phyloP scores from a whole-genome alignment of 129 eudicot genomes.

The Flaveria bidentis region DNA sequence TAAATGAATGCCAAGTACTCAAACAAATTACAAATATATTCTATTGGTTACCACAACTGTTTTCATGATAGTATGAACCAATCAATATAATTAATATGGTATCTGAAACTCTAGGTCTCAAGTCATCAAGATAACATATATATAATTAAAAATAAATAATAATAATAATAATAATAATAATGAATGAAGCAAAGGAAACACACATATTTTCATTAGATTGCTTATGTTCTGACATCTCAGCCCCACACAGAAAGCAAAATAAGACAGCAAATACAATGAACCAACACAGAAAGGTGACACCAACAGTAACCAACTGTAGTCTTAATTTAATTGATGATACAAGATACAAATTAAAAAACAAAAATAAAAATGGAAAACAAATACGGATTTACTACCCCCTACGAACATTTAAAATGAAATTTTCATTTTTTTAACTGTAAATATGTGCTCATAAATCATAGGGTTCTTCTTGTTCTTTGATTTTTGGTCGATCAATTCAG shows the following conservation, averaged over 20 bases:
- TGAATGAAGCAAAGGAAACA: slow-evolving; percentile 2
- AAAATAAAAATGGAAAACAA: slow-evolving; percentile 3
- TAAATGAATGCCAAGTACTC: background rate
- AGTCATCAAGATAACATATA: background rate
- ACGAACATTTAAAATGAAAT: slow-evolving; percentile 26
- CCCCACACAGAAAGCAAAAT: slow-evolving; percentile 36
- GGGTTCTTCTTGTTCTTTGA: slow-evolving; percentile 18
- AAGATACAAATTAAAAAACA: slow-evolving; percentile 5
- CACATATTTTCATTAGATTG: slow-evolving; percentile 13
- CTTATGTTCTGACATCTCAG: slow-evolving; percentile 22
- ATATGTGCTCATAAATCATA: slow-evolving; percentile 28
- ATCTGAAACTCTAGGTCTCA: background rate
- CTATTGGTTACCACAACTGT: background rate
- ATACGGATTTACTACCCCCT: slow-evolving; percentile 17
- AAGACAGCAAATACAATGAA: slow-evolving; percentile 35
- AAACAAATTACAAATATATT: background rate
- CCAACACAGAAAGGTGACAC: slow-evolving; percentile 29
- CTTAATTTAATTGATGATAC: slow-evolving; percentile 28
- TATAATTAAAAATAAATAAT: background rate
- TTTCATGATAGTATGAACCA: background rate
- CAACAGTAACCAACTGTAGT: slow-evolving; percentile 43
- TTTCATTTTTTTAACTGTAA: slow-evolving; percentile 16
- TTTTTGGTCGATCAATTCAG: background rate
- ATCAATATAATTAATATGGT: background rate
- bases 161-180: background rate